Evolutionary conservation across 495 filamentous ascomycete genomes (phyloP).

Genomic region (Xylaria venustula): DNA sequence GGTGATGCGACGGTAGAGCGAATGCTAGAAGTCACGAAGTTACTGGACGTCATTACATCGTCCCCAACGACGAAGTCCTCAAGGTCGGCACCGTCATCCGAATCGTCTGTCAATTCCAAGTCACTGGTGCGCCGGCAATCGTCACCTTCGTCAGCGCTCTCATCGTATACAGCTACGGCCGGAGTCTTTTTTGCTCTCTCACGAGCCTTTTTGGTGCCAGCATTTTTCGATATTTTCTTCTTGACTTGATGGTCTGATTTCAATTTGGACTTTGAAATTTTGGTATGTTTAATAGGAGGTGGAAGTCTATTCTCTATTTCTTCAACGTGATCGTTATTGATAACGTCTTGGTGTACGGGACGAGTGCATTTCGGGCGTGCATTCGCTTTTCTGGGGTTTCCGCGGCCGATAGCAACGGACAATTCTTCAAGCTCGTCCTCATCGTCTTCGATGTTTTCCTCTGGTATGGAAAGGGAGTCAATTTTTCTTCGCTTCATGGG

Average conservation of each 20-base stretch:
- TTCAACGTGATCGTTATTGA: conserved; percentile 15
- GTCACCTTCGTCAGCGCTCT: conserved; percentile 45
- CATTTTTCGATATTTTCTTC: conserved; percentile 9
- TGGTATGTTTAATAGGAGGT: conserved; percentile 17
- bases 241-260: neutral
- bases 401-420: conserved; percentile 4
- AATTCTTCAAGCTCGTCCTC: conserved; percentile 24
- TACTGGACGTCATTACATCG: conserved; percentile 39
- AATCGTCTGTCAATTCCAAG: conserved; percentile 43
- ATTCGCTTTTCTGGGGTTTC: conserved; percentile 9
- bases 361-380: conserved; percentile 5
- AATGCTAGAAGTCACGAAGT: conserved; percentile 19
- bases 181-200: conserved; percentile 14
- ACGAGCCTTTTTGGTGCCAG: conserved; percentile 8
- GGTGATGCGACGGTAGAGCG: conserved; percentile 32
- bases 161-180: conserved; percentile 24
- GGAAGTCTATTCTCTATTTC: conserved; percentile 20
- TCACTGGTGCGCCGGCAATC: conserved; percentile 50
- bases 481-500: conserved; percentile 27
- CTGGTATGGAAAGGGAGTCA: neutral
- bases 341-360: neutral
- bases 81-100: conserved; percentile 46
- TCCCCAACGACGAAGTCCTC: conserved; percentile 46
- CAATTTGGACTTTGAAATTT: conserved; percentile 15
- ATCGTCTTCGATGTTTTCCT: conserved; percentile 19